phyloP scores from a whole-genome alignment of 768 basidiomycete species.

The Hygrophoropsis aurantiaca region DNA sequence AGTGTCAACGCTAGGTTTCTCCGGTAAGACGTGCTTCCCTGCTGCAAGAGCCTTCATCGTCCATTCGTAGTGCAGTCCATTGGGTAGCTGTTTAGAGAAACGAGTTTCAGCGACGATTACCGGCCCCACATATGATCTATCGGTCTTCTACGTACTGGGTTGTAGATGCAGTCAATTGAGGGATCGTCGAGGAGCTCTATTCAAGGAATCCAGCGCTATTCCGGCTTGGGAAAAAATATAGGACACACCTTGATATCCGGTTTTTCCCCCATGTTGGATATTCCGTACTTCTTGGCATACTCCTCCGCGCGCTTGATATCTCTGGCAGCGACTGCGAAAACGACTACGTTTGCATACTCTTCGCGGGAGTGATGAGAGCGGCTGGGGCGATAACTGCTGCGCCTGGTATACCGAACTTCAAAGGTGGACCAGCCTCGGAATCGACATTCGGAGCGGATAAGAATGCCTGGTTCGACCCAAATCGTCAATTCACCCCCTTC shows the following conservation, averaged over 20 bases:
- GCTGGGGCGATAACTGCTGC: slow-evolving; percentile 55
- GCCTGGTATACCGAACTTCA: slow-evolving; percentile 47
- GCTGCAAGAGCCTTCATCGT: slow-evolving; percentile 59
- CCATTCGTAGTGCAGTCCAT: slow-evolving; percentile 65
- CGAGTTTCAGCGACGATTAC: background rate
- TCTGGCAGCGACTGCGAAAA: slow-evolving; percentile 62
- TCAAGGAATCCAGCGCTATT: slow-evolving; percentile 2
- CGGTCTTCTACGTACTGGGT: slow-evolving; percentile 39
- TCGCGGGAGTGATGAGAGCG: slow-evolving; percentile 51
- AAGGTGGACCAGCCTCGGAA: slow-evolving; percentile 5
- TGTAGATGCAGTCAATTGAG: slow-evolving; percentile 57
- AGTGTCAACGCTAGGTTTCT: slow-evolving; percentile 56
- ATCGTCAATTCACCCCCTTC: background rate
- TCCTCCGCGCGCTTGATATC: slow-evolving; percentile 42
- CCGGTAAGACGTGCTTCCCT: slow-evolving; percentile 65
- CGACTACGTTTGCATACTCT: slow-evolving; percentile 54
- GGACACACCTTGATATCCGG: slow-evolving; percentile 50
- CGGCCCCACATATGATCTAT: background rate
- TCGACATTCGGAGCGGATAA: slow-evolving; percentile 5
- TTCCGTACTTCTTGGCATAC: slow-evolving; percentile 55
- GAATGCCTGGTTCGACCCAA: slow-evolving; percentile 16
- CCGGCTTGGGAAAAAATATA: too few relatives aligned
- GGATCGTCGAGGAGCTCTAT: slow-evolving; percentile 52
- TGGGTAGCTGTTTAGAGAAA: slow-evolving; percentile 43
- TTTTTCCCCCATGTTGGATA: slow-evolving; percentile 50